Base-by-base conservation (phyloP, 2,329 filamentous ascomycete species). In the Dothiorella sarmentorum region DNA sequence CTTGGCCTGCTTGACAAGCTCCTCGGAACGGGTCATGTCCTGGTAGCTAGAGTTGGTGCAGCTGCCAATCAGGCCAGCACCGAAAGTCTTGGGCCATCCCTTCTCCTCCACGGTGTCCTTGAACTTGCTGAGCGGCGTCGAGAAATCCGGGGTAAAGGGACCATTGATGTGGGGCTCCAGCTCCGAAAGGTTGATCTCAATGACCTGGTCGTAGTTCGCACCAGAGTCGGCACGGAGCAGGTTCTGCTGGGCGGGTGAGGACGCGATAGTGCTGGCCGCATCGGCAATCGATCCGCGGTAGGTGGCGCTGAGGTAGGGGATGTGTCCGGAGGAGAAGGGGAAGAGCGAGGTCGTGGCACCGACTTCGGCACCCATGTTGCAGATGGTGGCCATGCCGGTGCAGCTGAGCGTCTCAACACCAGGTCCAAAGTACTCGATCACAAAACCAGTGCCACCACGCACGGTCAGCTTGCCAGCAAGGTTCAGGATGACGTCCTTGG, bases 1-100 rank as follows among this genome's bases (percentile, higher is more conserved):
- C 55, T 87, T 83, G 9, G 94, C 94, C 74, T 97, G 92, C 74
- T 93, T 92, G 60, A 97, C 90, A 59, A 99, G 84, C 69, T 91
- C 86, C 76, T 97, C 93, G 13, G 92, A 90, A 62, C 93, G 88
- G 33, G 92, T 95, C 94, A 99, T 99, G 72, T 99, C 94, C 76
- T 97, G 89, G 74, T 97, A 99, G 2, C 94, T 97, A 73, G 90
- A 96, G 82, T 99, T 99, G 52, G 94, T 99, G 81, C 94, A 99
- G 78, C 91, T 96, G 61, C 94, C 94, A 70, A 99, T 99, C 57
- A 99, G 82, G 53, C 92, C 92, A 24, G 94, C 93, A 11, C 91
- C 94, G 62, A 99, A 88, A 63, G 87, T 91, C 70, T 90, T 84
- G 2, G 94, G 94, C 94, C 94, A 99, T 52, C 88, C 79, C 74